Conservation (phyloP, 225 moss, liverwort and hornwort species). For the Climacium dendroides region DNA sequence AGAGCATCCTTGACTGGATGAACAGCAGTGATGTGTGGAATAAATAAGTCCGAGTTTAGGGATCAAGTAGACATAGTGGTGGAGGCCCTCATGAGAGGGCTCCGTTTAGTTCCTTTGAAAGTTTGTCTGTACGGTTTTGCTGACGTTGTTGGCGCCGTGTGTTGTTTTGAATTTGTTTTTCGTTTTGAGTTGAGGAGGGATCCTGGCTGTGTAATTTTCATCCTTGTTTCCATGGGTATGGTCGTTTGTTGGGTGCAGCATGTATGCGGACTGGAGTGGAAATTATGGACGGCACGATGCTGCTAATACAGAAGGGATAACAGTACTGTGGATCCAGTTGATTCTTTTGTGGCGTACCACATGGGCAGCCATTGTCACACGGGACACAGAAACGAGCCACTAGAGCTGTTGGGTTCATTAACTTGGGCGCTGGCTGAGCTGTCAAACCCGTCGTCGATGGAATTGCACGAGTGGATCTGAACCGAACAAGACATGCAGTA, state of each 20-base stretch:
- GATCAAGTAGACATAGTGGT: background rate
- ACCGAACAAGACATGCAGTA: background rate
- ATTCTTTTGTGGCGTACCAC: conserved; percentile 28
- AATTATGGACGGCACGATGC: conserved; percentile 22
- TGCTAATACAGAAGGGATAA: conserved; percentile 19
- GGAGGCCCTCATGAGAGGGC: background rate
- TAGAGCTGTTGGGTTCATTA: conserved; percentile 12
- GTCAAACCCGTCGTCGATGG: conserved; percentile 18
- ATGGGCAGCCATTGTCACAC: conserved; percentile 16
- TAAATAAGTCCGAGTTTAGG: background rate
- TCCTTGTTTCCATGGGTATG: background rate
- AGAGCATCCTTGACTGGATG: background rate
- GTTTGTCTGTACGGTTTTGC: background rate
- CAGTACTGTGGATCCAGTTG: conserved; percentile 21
- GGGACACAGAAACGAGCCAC: conserved; percentile 15
- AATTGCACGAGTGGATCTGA: conserved; percentile 13
- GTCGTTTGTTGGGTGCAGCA: conserved; percentile 5
- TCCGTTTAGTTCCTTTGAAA: background rate
- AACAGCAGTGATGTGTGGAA: background rate
- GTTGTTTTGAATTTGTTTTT: background rate
- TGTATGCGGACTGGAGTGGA: conserved; percentile 33
- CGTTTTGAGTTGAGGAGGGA: background rate
- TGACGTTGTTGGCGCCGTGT: background rate
- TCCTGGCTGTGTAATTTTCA: background rate
- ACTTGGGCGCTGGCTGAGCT: conserved; percentile 13